Evolutionary conservation across 106 monocot species (phyloP).

Genomic region (Narthecium ossifragum): DNA sequence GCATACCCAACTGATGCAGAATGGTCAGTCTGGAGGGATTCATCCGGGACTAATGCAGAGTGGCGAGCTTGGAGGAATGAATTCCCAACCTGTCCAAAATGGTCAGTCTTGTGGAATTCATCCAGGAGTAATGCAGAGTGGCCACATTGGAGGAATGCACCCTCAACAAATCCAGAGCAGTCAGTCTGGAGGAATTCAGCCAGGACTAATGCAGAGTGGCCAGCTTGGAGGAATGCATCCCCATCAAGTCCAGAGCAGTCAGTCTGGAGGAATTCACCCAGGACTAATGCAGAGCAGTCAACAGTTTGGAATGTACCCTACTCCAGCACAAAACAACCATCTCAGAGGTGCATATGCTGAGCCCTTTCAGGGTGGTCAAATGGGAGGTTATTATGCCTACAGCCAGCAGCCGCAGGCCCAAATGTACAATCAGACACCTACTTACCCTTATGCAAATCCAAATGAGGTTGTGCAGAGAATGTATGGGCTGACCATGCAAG

Average conservation of each 20-base stretch:
- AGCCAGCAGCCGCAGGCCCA: slow-evolving; percentile 6
- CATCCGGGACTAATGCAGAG: background rate
- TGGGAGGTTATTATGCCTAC: slow-evolving; percentile 5
- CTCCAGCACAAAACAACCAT: background rate
- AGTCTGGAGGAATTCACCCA: background rate
- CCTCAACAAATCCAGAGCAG: background rate
- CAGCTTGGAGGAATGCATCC: slow-evolving; percentile 8
- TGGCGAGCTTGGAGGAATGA: background rate
- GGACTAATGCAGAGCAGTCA: background rate
- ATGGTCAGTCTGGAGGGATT: background rate
- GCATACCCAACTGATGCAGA: background rate
- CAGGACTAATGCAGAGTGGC: slow-evolving; percentile 6
- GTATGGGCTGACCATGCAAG: slow-evolving; percentile 30
- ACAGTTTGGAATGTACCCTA: background rate
- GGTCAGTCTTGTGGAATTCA: background rate
- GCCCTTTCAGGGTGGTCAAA: background rate
- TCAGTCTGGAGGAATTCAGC: background rate
- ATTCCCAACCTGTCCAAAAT: background rate
- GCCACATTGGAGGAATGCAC: background rate
- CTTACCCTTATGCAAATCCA: slow-evolving; percentile 8
- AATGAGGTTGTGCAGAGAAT: slow-evolving; percentile 27
- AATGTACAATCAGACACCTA: slow-evolving; percentile 7
- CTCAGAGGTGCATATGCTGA: background rate
- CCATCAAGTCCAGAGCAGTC: background rate
- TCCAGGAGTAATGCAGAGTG: background rate